These are phyloP conservation scores for Annulohypoxylon truncatum DNA, from an alignment of 2,329 filamentous ascomycete species.

Conservation along the genomic window DNA sequence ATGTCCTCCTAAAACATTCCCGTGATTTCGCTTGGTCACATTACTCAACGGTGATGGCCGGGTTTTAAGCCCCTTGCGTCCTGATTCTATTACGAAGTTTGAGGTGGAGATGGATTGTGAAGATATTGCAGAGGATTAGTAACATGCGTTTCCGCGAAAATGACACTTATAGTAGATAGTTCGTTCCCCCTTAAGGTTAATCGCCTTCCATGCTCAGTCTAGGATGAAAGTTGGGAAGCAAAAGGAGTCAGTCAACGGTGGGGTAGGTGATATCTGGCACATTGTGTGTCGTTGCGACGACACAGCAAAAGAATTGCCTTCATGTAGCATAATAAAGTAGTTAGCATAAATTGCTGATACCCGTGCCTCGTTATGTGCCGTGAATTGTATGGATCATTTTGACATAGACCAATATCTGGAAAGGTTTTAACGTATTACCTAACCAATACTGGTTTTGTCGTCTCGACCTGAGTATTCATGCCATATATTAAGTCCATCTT, in stretches of 20 bases:
- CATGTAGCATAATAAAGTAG: slow-evolving; percentile 36
- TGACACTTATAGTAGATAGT: slow-evolving; percentile 33
- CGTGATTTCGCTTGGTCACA: slow-evolving; percentile 51
- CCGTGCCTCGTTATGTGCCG: background rate
- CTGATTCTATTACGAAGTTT: background rate
- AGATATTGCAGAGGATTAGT: slow-evolving; percentile 7
- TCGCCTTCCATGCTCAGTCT: background rate
- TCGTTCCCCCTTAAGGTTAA: background rate
- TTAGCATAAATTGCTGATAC: slow-evolving; percentile 38
- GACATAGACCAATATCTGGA: too few relatives aligned
- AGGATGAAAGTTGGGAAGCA: background rate
- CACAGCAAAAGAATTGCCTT: slow-evolving; percentile 17
- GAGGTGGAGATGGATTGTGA: background rate
- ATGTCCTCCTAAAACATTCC: slow-evolving; percentile 50
- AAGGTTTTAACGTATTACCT: too few relatives aligned
- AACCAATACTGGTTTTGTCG: too few relatives aligned
- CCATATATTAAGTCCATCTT: too few relatives aligned
- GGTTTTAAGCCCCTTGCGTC: slow-evolving; percentile 37
- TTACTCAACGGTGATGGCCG: slow-evolving; percentile 47
- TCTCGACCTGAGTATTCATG: too few relatives aligned
- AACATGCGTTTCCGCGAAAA: slow-evolving; percentile 8
- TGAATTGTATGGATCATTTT: background rate
- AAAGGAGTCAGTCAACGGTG: slow-evolving; percentile 1
- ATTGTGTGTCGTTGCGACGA: slow-evolving; percentile 2
- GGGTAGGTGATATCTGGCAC: slow-evolving; percentile 8